phyloP scores from a whole-genome alignment of 164 flowering plant genomes.

The Magnolia changhungtana region DNA sequence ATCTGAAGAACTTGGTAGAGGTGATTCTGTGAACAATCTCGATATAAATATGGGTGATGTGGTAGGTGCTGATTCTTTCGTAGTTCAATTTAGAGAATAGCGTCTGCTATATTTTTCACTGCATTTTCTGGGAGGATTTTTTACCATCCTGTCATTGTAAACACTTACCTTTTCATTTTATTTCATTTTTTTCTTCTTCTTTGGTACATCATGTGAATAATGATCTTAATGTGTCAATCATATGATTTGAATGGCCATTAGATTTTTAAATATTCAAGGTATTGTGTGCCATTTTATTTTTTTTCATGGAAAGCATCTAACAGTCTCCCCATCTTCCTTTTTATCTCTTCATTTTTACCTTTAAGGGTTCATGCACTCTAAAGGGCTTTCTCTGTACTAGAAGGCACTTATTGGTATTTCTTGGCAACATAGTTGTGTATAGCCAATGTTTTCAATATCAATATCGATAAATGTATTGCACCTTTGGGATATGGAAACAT shows the following conservation, averaged over 20 bases:
- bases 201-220: too few species aligned
- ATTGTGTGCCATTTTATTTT: too few species aligned
- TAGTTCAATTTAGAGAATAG: background rate
- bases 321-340: background rate
- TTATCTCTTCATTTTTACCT: background rate
- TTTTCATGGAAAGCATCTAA: background rate
- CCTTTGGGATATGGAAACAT: too few species aligned
- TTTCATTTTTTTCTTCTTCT: too few species aligned
- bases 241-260: too few species aligned
- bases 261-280: too few species aligned
- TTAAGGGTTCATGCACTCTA: background rate
- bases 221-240: too few species aligned
- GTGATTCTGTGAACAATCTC: constrained; percentile 75
- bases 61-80: constrained; percentile 42
- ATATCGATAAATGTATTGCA: too few species aligned
- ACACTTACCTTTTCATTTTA: too few species aligned
- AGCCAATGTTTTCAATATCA: background rate
- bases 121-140: background rate
- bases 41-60: constrained; percentile 75
- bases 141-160: background rate
- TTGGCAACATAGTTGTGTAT: background rate
- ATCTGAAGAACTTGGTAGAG: constrained; percentile 61
- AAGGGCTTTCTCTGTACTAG: background rate
- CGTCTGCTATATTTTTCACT: background rate
- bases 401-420: background rate